Evolutionary conservation across 1,284 basidiomycete species (phyloP), one percentile per base, ranked within the genome.

Genomic region (Ustilago cynodontis): DNA sequence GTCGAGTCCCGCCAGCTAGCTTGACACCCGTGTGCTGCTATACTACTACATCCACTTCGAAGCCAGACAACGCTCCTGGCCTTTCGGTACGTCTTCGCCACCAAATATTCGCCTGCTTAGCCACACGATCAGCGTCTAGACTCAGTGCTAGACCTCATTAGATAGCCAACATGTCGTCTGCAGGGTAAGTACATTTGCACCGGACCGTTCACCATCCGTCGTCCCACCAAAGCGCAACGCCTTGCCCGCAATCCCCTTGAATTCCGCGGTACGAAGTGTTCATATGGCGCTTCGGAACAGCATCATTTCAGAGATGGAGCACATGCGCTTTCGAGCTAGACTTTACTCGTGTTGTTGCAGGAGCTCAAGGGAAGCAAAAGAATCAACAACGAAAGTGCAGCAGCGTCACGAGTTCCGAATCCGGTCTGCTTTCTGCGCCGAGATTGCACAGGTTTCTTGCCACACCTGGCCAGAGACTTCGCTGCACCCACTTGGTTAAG

Each of bases 141-240:
- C 26, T 29, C 24, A 37, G 39, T 20, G 5, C 43, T 18, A 37
- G 22, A 31, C 22, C 29, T 26, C 22, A 20, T 26, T 13, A 18
- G 13, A 18, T 3, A 6, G 20, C 50, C n/a, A 65, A 31, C 8
- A 71, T 71, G 68, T 60, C 67, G 49, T 71, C 68, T 33, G 58
- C 68, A 65, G 68, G 58, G 68, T 71, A 71, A 71, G 68, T 71
- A 35, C n/a, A 9, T 33, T 14, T 20, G n/a, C 35, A 22, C 52
- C 31, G 52, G 47, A 49, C 47, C 47, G 47, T 28, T 45, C 16
- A 26, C 8, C 47, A 13, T 49, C 47, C 47, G 47, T 49, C 24
- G 47, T 7, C 51, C 59, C 59, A 61, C 59, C 59, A 33, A 33
- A 31, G n/a, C 2, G 14, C 49, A n/a, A n/a, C 35, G 11, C n/a